Evolutionary conservation across 257 asterid genomes (phyloP).

Genomic region (Agastache rugosa): DNA sequence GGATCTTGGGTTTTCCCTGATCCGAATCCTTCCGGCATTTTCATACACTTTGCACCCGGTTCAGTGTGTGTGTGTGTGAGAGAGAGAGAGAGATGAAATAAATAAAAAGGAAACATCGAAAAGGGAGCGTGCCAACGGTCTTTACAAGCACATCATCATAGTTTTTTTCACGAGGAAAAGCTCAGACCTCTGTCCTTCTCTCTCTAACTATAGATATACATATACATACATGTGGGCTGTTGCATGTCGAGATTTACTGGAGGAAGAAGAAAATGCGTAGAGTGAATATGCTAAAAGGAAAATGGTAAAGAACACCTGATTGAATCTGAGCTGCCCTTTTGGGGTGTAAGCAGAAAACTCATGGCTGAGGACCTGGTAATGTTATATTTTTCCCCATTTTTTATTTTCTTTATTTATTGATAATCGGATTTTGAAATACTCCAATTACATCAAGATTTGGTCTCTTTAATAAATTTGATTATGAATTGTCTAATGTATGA

Average conservation of each 20-base stretch:
- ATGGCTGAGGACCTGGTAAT: constrained; percentile 79
- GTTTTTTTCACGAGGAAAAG: constrained; percentile 58
- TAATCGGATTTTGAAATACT: background rate
- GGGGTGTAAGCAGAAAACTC: constrained; percentile 25
- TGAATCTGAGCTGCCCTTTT: constrained; percentile 53
- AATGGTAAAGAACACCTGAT: constrained; percentile 50
- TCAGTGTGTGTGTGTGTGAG: background rate
- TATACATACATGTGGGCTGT: constrained; percentile 3
- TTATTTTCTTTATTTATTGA: background rate
- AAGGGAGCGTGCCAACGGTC: constrained; percentile 52
- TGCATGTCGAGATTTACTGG: constrained; percentile 33
- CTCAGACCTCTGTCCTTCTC: constrained; percentile 34
- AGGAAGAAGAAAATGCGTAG: constrained; percentile 3
- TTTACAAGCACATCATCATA: constrained; percentile 32
- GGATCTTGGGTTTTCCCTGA: background rate
- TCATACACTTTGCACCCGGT: too few relatives aligned
- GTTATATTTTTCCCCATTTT: background rate
- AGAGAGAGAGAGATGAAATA: background rate
- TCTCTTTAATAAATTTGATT: background rate
- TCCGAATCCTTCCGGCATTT: too few relatives aligned
- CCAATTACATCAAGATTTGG: constrained; percentile 11
- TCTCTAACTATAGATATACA: constrained; percentile 30
- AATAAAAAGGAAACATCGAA: background rate
- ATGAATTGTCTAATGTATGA: constrained; percentile 24
- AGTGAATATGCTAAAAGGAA: constrained; percentile 53